phyloP scores from a whole-genome alignment of 352 stramenopile species.

The Pythium angustatum region DNA sequence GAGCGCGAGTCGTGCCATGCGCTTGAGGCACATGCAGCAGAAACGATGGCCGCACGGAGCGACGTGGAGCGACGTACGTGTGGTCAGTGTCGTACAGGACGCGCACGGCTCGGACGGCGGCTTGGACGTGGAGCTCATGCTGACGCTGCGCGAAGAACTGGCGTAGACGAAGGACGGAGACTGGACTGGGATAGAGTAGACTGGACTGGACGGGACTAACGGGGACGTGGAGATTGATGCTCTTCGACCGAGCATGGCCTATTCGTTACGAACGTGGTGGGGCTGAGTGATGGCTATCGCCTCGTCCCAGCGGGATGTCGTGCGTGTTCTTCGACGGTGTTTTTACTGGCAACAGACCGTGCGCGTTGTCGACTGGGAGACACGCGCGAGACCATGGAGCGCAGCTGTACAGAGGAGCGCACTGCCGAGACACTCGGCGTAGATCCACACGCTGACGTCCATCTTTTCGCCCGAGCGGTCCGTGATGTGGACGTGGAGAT shows the following conservation, averaged over 20 bases:
- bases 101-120: conserved; percentile 36
- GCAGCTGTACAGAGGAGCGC: background rate
- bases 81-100: conserved; percentile 39
- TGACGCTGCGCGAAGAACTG: background rate
- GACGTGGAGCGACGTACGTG: conserved; percentile 26
- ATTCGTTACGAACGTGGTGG: too few species aligned
- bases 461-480: conserved; percentile 22
- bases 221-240: too few species aligned
- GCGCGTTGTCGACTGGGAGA: conserved; percentile 50
- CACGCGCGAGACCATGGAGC: conserved; percentile 37
- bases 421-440: conserved; percentile 4
- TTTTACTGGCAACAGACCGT: conserved; percentile 56
- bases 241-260: too few species aligned
- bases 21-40: conserved; percentile 51
- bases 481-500: conserved; percentile 22
- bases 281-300: conserved; percentile 1
- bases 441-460: conserved; percentile 20
- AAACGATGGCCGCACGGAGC: conserved; percentile 66
- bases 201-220: background rate
- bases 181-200: background rate
- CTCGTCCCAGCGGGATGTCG: conserved; percentile 5
- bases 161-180: background rate
- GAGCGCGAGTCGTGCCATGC: conserved; percentile 64
- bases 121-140: conserved; percentile 10
- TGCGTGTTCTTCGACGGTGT: background rate